Conservation (phyloP, 352 stramenopile genomes). For the Globisporangium acanthophoron region DNA sequence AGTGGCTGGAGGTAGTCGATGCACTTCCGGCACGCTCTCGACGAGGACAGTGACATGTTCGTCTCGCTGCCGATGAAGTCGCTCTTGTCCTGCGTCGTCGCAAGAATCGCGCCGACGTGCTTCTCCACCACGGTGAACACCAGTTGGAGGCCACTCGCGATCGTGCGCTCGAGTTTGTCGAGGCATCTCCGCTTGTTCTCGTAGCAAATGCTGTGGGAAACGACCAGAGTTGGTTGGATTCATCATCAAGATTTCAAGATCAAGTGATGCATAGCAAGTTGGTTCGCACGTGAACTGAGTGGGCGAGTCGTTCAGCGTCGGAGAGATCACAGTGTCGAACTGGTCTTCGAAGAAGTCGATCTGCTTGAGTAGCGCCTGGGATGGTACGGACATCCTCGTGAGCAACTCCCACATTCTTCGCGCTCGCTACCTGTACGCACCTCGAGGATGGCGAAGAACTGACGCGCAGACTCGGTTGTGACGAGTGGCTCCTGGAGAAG, state of each 20-base stretch:
- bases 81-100: slow-evolving; percentile 54
- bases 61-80: slow-evolving; percentile 73
- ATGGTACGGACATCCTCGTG: not conserved
- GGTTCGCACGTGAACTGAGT: slow-evolving; percentile 66
- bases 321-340: slow-evolving; percentile 40
- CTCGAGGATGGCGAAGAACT: slow-evolving; percentile 68
- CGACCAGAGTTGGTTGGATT: not conserved
- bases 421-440: slow-evolving; percentile 13
- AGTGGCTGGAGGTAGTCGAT: slow-evolving; percentile 71
- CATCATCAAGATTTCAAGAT: not conserved
- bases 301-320: slow-evolving; percentile 34
- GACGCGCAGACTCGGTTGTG: slow-evolving; percentile 42
- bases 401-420: not conserved
- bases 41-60: slow-evolving; percentile 70
- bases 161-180: slow-evolving; percentile 51
- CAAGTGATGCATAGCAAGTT: too few relatives aligned
- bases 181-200: slow-evolving; percentile 69
- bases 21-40: slow-evolving; percentile 59
- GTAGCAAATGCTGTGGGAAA: slow-evolving; percentile 52
- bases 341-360: slow-evolving; percentile 61
- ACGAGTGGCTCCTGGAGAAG: slow-evolving; percentile 65
- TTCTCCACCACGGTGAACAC: slow-evolving; percentile 68
- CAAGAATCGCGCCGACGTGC: slow-evolving; percentile 37
- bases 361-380: slow-evolving; percentile 47
- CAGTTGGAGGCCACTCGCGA: slow-evolving; percentile 42